A percentile compares a stretch with the other conserved stretches of the same genome.
Conservation (phyloP, 2,329 filamentous ascomycete genomes). For the Penicillium sp. region DNA sequence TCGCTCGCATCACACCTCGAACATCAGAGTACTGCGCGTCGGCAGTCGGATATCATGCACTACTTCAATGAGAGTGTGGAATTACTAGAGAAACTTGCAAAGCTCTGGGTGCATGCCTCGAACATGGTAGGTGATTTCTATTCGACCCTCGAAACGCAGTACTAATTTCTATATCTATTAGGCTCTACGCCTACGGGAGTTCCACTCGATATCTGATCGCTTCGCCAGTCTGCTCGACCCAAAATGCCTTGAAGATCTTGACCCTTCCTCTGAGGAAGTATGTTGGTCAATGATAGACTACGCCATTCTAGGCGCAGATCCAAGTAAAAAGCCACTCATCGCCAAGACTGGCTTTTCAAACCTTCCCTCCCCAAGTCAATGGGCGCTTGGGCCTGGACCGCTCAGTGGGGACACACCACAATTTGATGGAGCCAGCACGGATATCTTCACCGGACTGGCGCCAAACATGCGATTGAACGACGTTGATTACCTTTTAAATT, state of each 20-base stretch:
- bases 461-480: conserved; percentile 18
- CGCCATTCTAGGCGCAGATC: conserved; percentile 15
- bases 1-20: conserved; percentile 19
- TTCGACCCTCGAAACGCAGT: too few relatives aligned
- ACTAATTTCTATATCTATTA: background rate
- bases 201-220: conserved; percentile 20
- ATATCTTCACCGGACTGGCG: conserved; percentile 9
- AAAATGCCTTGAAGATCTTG: conserved; percentile 19
- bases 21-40: conserved; percentile 1
- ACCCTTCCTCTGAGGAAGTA: conserved; percentile 12
- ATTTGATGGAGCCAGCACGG: background rate
- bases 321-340: conserved; percentile 6
- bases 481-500: conserved; percentile 20
- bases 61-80: conserved; percentile 21
- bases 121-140: conserved; percentile 22
- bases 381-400: conserved; percentile 9
- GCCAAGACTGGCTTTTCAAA: background rate
- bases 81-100: conserved; percentile 16
- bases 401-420: background rate
- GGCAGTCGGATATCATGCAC: conserved; percentile 10
- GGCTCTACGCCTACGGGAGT: conserved; percentile 22
- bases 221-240: conserved; percentile 22
- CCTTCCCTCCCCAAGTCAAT: conserved; percentile 17
- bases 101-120: conserved; percentile 22
- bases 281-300: conserved; percentile 30